Conservation (phyloP, 2,329 filamentous ascomycete species). For the Ceratocystis colombiana region DNA sequence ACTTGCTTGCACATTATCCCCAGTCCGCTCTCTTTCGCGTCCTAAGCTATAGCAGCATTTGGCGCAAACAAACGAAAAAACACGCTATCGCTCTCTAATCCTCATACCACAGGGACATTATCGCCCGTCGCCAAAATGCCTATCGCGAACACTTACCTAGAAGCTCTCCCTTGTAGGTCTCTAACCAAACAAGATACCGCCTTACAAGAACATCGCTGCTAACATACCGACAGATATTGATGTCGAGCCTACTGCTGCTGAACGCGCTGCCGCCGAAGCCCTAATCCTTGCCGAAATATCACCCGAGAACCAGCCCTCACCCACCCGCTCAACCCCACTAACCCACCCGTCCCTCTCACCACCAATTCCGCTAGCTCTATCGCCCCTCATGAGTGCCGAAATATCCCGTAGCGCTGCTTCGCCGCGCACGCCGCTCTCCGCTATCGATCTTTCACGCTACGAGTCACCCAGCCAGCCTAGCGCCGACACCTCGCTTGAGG, state of each 20-base stretch:
- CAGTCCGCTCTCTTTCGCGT: not conserved
- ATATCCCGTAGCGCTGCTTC: constrained; percentile 55
- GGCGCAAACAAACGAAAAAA: not conserved
- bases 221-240: constrained; percentile 62
- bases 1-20: not conserved
- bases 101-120: not conserved
- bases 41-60: not conserved
- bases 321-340: constrained; percentile 30
- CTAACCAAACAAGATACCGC: constrained; percentile 22
- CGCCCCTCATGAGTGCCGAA: constrained; percentile 57
- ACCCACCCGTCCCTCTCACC: constrained; percentile 49
- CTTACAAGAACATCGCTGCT: constrained; percentile 14
- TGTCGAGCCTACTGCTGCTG: constrained; percentile 51
- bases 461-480: constrained; percentile 55
- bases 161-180: constrained; percentile 66
- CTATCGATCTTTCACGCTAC: constrained; percentile 72
- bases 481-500: constrained; percentile 26
- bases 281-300: constrained; percentile 60
- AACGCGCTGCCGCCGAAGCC: constrained; percentile 55
- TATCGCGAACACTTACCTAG: constrained; percentile 45
- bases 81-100: not conserved
- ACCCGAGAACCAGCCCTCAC: constrained; percentile 36
- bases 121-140: constrained; percentile 27
- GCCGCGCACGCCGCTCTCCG: constrained; percentile 42
- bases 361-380: constrained; percentile 49